Percentiles rank a stretch among this genome's conserved stretches.
Conservation (phyloP, 441 rosid genomes). For the Populus hybrid region DNA sequence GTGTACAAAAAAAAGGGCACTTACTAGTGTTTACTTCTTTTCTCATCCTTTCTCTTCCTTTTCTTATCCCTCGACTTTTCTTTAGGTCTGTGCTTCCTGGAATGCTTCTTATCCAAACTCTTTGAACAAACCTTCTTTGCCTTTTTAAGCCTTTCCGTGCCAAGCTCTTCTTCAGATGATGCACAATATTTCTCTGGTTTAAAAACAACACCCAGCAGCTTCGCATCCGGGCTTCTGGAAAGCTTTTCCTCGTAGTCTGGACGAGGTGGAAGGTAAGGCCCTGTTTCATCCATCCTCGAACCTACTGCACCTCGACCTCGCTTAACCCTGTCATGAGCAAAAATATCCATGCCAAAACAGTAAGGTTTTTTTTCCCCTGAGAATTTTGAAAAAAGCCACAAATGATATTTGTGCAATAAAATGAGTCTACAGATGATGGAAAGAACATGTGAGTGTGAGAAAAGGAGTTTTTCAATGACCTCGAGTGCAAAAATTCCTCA, state of each 20-base stretch:
- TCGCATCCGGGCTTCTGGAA: slow-evolving; percentile 22
- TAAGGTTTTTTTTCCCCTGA: background rate
- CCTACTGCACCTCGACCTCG: slow-evolving; percentile 90
- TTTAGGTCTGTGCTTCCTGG: slow-evolving; percentile 48
- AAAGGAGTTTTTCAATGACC: slow-evolving; percentile 33
- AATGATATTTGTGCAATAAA: background rate
- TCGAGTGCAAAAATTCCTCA: slow-evolving; percentile 70
- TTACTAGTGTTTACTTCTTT: slow-evolving; percentile 29
- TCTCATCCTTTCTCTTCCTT: slow-evolving; percentile 32
- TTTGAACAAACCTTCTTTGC: slow-evolving; percentile 24
- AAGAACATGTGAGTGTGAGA: background rate
- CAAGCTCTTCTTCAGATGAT: slow-evolving; percentile 39
- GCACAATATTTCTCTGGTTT: slow-evolving; percentile 45
- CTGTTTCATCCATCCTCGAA: slow-evolving; percentile 87
- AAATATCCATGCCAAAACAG: slow-evolving; percentile 7
- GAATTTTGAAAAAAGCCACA: background rate
- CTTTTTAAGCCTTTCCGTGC: slow-evolving; percentile 34
- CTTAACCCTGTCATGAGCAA: slow-evolving; percentile 55
- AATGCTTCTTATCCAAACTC: slow-evolving; percentile 38
- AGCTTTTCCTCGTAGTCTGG: slow-evolving; percentile 26
- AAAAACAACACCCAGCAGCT: slow-evolving; percentile 28
- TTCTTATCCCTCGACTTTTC: slow-evolving; percentile 25
- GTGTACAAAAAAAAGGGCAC: background rate
- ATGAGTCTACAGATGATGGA: background rate
- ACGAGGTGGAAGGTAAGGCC: slow-evolving; percentile 45